Base-by-base conservation (phyloP, 331 rosid genomes). In the Quercus tomentella region DNA sequence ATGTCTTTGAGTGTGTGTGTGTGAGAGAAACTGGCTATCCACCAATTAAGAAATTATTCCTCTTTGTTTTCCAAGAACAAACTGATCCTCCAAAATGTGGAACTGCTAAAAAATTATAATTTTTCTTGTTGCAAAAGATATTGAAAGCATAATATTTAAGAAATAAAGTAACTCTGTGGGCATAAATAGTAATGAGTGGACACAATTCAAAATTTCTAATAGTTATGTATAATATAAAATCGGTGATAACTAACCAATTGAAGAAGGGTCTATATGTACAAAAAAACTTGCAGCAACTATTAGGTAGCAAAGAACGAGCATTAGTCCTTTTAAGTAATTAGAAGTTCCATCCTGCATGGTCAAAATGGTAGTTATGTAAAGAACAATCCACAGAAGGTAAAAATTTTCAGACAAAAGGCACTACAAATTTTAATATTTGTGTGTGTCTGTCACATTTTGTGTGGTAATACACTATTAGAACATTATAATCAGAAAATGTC, bases 241-340 rank as follows among this genome's bases (percentile, higher is more conserved):
- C 4, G 30, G 76, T 37, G 67, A 74, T 28, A 12, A 37, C 91
- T 92, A 84, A 94, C 98, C 94, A 57, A 82, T 76, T 69, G 83
- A 83, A 77, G 89, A 51, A 55, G 91, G 97, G 83, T 94, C 98
- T 41, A 86, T 80, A 75, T 94, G 98, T 66, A 92, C 98, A 65
- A 91, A 94, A 87, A 92, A 94, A 80, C 97, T 94, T 73, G 97
- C 97, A 33, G 97, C 97, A 65, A 94, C 97, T 28, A 94, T 92
- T 15, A 92, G 88, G 86, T 94, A 94, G 88, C 93, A 94, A 68
- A 92, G 89, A 82, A 94, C 84, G 56, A 94, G 97, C 98, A 94
- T 94, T 30, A 94, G 83, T 75, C 97, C 98, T 87, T 94, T 94
- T 67, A 94, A 91, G 85, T 94, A 94, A 82, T 94, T 94, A 55